phyloP scores from a whole-genome alignment of 805 yeast species.

The Ogataea trehaloabstinens region DNA sequence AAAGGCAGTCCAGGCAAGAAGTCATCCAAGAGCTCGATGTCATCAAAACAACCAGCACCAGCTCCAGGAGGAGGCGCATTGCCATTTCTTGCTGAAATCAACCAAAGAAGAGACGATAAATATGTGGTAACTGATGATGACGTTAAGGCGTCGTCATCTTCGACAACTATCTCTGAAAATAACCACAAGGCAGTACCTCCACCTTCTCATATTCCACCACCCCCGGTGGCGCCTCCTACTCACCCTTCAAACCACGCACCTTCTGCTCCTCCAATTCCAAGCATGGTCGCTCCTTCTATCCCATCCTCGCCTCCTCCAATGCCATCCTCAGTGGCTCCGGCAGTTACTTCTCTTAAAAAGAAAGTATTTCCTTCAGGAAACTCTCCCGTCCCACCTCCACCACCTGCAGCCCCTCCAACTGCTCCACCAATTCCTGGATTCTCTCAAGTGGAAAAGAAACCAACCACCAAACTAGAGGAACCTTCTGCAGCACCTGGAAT shows the following conservation, averaged over 20 bases:
- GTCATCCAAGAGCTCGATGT: not conserved
- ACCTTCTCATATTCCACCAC: conserved; percentile 5
- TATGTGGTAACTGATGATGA: conserved; percentile 42
- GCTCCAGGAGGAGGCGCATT: conserved; percentile 39
- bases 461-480: not conserved
- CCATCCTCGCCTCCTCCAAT: conserved; percentile 20
- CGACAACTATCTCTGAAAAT: conserved; percentile 6
- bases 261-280: conserved; percentile 22
- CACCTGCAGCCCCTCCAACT: conserved; percentile 16
- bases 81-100: conserved; percentile 60
- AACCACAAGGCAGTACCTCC: not conserved
- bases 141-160: too few species aligned
- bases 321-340: conserved; percentile 7
- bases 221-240: conserved; percentile 23
- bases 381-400: conserved; percentile 26
- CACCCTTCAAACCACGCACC: conserved; percentile 17
- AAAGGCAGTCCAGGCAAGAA: not conserved
- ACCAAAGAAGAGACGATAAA: conserved; percentile 51
- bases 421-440: conserved; percentile 4
- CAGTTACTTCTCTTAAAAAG: conserved; percentile 9
- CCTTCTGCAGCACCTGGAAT: conserved; percentile 9
- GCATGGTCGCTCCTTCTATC: conserved; percentile 22
- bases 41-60: conserved; percentile 20
- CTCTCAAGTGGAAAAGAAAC: not conserved
- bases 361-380: conserved; percentile 32